phyloP scores from a whole-genome alignment of 495 filamentous ascomycete genomes.

The Clavariopsis aquatica region DNA sequence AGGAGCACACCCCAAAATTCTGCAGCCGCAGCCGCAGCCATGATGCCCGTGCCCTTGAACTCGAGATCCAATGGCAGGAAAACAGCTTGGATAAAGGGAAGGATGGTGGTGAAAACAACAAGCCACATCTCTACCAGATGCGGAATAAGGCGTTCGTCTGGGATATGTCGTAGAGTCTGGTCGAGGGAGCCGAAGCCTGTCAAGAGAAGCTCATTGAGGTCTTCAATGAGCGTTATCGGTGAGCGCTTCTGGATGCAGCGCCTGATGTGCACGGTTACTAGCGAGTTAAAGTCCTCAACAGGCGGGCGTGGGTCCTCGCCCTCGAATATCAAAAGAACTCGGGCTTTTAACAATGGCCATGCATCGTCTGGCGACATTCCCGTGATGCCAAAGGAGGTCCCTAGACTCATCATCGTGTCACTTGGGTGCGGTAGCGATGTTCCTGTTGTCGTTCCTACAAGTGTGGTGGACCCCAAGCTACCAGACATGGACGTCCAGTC shows the following conservation, averaged over 20 bases:
- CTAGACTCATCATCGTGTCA: constrained; percentile 32
- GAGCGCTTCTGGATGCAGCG: constrained; percentile 46
- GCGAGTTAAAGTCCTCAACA: constrained; percentile 90
- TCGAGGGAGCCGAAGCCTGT: constrained; percentile 87
- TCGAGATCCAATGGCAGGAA: constrained; percentile 94
- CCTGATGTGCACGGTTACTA: constrained; percentile 57
- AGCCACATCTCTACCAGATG: constrained; percentile 92
- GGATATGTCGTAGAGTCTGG: constrained; percentile 69
- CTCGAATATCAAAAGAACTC: constrained; percentile 87
- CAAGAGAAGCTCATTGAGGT: constrained; percentile 44
- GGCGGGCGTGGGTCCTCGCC: constrained; percentile 86
- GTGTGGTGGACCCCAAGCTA: constrained; percentile 25
- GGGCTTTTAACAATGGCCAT: constrained; percentile 91
- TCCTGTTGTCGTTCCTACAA: constrained; percentile 35
- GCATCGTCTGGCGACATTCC: constrained; percentile 88
- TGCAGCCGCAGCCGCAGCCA: constrained; percentile 71
- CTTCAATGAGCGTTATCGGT: constrained; percentile 39
- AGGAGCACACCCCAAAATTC: constrained; percentile 81
- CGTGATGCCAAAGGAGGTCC: constrained; percentile 63
- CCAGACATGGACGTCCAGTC: constrained; percentile 34
- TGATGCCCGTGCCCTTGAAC: constrained; percentile 82
- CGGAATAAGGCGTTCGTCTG: constrained; percentile 81
- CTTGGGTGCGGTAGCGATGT: constrained; percentile 16
- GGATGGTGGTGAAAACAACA: constrained; percentile 80
- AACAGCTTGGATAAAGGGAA: constrained; percentile 95